These are phyloP conservation scores for Malus fusca DNA, from an alignment of 306 rosid genomes.

Conservation along the genomic window DNA sequence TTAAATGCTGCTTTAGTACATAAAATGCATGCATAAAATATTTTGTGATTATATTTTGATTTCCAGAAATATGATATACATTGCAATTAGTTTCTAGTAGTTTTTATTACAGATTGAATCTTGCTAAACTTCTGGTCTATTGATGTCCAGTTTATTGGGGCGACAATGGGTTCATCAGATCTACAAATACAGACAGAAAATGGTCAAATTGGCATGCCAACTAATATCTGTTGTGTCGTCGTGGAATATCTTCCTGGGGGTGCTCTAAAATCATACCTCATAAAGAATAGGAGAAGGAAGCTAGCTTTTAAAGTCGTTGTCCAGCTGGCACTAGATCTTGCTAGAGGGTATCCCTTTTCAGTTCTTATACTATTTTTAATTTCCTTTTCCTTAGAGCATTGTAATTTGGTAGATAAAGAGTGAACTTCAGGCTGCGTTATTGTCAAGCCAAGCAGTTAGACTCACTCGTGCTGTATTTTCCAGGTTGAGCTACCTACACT, in stretches of 20 bases:
- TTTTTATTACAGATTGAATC: not conserved
- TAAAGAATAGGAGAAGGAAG: constrained; percentile 89
- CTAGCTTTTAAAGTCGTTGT: constrained; percentile 81
- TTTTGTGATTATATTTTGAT: not conserved
- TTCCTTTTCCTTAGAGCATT: not conserved
- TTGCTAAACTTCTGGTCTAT: constrained; percentile 6
- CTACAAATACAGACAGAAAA: constrained; percentile 83
- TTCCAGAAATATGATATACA: not conserved
- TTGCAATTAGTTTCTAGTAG: not conserved
- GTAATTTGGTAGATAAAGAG: constrained; percentile 16
- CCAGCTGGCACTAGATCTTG: constrained; percentile 93
- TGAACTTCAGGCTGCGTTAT: not conserved
- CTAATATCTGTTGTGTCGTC: constrained; percentile 80
- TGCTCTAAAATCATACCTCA: constrained; percentile 68
- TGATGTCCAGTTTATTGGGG: constrained; percentile 76
- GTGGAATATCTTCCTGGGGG: constrained; percentile 98
- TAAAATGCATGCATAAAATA: not conserved
- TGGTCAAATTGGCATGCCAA: constrained; percentile 88
- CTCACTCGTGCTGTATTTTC: constrained; percentile 21
- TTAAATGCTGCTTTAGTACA: not conserved
- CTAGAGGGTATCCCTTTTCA: constrained; percentile 66
- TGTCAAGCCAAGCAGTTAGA: constrained; percentile 8
- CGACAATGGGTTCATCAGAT: constrained; percentile 89
- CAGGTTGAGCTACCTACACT: constrained; percentile 91
- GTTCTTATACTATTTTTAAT: not conserved